A percentile compares a stretch with the other conserved stretches of the same genome.
Conservation (phyloP, 1,284 basidiomycete species). For the Cronartium ribicola region DNA sequence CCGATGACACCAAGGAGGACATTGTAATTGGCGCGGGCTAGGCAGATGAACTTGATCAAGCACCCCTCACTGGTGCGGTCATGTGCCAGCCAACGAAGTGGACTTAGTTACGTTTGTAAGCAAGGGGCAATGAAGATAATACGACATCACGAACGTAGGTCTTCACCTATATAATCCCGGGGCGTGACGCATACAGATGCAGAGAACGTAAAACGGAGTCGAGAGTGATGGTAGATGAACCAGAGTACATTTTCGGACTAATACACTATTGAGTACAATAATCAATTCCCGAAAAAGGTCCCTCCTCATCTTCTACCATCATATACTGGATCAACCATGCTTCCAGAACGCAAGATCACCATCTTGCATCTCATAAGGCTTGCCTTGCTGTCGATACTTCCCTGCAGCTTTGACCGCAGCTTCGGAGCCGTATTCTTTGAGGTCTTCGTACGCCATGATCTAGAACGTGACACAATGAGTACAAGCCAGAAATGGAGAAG, state of each 20-base stretch:
- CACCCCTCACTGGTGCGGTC: too few species aligned
- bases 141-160: too few species aligned
- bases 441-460: conserved; percentile 87
- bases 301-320: too few species aligned
- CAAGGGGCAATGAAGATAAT: too few species aligned
- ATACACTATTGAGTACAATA: conserved; percentile 1
- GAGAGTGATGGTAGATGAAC: neutral
- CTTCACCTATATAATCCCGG: too few species aligned
- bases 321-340: conserved; percentile 37
- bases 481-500: neutral
- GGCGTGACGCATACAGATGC: too few species aligned
- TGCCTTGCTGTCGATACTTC: conserved; percentile 92
- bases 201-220: too few species aligned
- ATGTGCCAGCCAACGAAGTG: too few species aligned
- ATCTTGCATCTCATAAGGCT: conserved; percentile 71
- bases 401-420: conserved; percentile 87
- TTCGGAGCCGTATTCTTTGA: conserved; percentile 89
- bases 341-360: conserved; percentile 49
- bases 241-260: conserved; percentile 2
- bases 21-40: too few species aligned
- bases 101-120: too few species aligned
- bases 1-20: too few species aligned
- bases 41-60: too few species aligned
- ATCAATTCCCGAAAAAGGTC: neutral
- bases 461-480: neutral